Conservation (phyloP, 352 stramenopile species). For the Phytophthora kernoviae region DNA sequence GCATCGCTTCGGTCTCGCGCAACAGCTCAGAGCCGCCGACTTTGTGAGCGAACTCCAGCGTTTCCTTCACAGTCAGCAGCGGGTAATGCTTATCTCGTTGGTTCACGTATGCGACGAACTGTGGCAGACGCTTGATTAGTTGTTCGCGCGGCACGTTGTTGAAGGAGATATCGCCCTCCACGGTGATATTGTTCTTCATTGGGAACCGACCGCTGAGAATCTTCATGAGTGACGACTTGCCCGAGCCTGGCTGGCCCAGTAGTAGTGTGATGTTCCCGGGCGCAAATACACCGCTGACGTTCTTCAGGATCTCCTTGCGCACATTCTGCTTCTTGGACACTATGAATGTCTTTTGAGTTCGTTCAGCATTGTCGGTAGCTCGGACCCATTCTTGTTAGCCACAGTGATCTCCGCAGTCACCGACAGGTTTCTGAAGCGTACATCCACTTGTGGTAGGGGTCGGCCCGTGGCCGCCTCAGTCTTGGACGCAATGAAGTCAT, state of each 20-base stretch:
- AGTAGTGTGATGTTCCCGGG: constrained; percentile 24
- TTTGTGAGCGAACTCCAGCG: constrained; percentile 19
- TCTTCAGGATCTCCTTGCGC: constrained; percentile 35
- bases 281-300: constrained; percentile 17
- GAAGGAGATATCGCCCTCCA: constrained; percentile 23
- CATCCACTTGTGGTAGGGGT: constrained; percentile 34
- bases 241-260: constrained; percentile 1
- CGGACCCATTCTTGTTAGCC: constrained; percentile 19
- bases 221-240: constrained; percentile 13
- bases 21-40: constrained; percentile 12
- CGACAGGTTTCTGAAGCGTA: constrained; percentile 28
- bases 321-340: constrained; percentile 24
- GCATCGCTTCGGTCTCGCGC: constrained; percentile 19
- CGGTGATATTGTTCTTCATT: constrained; percentile 29
- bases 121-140: constrained; percentile 13
- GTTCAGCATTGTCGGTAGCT: constrained; percentile 45
- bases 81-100: constrained; percentile 26
- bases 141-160: constrained; percentile 4
- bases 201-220: constrained; percentile 23
- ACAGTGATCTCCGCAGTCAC: constrained; percentile 25
- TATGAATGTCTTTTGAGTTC: constrained; percentile 23
- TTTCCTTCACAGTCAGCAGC: constrained; percentile 24
- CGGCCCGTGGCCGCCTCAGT: constrained; percentile 26
- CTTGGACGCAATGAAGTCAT: constrained; percentile 27
- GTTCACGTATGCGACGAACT: constrained; percentile 25